phyloP scores from a whole-genome alignment of 2,329 filamentous ascomycete genomes.

The Alternaria panax region DNA sequence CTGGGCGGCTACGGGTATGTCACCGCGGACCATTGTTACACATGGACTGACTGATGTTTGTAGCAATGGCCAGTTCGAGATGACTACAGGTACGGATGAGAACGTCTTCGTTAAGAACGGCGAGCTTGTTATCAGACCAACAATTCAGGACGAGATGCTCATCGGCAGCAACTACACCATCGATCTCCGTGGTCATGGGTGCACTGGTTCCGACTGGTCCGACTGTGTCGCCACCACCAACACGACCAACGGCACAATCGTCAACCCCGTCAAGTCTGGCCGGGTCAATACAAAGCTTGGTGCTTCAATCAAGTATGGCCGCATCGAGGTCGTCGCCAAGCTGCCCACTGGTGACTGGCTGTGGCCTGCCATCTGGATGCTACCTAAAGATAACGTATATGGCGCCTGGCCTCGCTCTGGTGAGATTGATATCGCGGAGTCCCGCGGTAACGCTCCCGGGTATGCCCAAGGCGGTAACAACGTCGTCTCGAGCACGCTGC shows the following conservation, averaged over 20 bases:
- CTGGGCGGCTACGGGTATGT: slow-evolving; percentile 78
- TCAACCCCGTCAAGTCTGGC: slow-evolving; percentile 79
- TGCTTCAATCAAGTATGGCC: slow-evolving; percentile 78
- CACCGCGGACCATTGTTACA: neutral
- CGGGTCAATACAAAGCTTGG: slow-evolving; percentile 78
- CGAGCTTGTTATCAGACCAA: slow-evolving; percentile 76
- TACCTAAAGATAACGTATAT: slow-evolving; percentile 75
- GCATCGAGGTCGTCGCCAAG: slow-evolving; percentile 79
- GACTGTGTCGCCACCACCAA: slow-evolving; percentile 78
- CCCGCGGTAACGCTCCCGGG: slow-evolving; percentile 81
- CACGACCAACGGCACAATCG: slow-evolving; percentile 76
- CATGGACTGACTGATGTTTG: slow-evolving; percentile 34
- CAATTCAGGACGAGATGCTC: slow-evolving; percentile 72
- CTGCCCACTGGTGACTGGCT: slow-evolving; percentile 83
- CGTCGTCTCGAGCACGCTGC: slow-evolving; percentile 78
- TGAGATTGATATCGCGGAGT: slow-evolving; percentile 84
- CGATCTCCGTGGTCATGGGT: slow-evolving; percentile 72
- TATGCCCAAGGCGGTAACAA: slow-evolving; percentile 82
- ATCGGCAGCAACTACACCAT: slow-evolving; percentile 72
- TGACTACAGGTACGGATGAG: slow-evolving; percentile 74
- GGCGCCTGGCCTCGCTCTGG: slow-evolving; percentile 80
- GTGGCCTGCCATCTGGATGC: slow-evolving; percentile 93
- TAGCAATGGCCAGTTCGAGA: slow-evolving; percentile 81
- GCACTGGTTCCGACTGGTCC: slow-evolving; percentile 66
- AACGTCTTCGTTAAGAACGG: slow-evolving; percentile 78